Percentiles rank a stretch among this genome's conserved stretches.
Conservation (phyloP, 805 yeast genomes). For the Citeromyces matritensis region DNA sequence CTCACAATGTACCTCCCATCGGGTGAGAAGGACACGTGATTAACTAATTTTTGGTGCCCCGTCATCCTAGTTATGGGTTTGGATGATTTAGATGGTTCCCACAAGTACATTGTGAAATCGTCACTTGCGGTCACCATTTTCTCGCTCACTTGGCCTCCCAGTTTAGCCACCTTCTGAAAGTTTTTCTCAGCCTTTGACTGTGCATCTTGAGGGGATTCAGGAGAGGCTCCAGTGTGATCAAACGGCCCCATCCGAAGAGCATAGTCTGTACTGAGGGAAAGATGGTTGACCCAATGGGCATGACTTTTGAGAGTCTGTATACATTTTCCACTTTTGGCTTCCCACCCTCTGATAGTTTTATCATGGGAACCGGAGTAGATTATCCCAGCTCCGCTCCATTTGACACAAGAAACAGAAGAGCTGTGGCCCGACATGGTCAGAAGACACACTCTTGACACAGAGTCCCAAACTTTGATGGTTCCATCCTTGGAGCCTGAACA, state of each 20-base stretch:
- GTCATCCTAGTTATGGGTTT: conserved; percentile 92
- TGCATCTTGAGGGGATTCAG: conserved; percentile 27
- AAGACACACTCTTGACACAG: conserved; percentile 47
- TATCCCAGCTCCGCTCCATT: conserved; percentile 85
- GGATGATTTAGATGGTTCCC: conserved; percentile 75
- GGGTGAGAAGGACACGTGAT: conserved; percentile 91
- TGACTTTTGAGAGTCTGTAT: conserved; percentile 73
- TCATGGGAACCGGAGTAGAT: conserved; percentile 90
- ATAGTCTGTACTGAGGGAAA: conserved; percentile 82
- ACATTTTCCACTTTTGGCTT: conserved; percentile 60
- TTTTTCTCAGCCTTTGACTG: conserved; percentile 38
- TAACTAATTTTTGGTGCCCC: conserved; percentile 93
- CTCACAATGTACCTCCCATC: conserved; percentile 86
- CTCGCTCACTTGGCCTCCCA: conserved; percentile 45
- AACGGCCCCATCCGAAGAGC: conserved; percentile 80
- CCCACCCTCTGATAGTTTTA: conserved; percentile 89
- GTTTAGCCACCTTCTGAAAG: conserved; percentile 46
- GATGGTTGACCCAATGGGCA: conserved; percentile 97
- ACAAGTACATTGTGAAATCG: conserved; percentile 93
- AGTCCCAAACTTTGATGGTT: conserved; percentile 81
- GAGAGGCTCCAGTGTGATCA: conserved; percentile 47
- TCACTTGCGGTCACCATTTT: conserved; percentile 90
- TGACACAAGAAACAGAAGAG: conserved; percentile 85
- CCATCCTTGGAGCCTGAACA: conserved; percentile 90
- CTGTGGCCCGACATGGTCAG: conserved; percentile 78